These are phyloP conservation scores for Didymosphaeria variabile DNA, from an alignment of 2,329 filamentous ascomycete genomes.

Conservation along the genomic window DNA sequence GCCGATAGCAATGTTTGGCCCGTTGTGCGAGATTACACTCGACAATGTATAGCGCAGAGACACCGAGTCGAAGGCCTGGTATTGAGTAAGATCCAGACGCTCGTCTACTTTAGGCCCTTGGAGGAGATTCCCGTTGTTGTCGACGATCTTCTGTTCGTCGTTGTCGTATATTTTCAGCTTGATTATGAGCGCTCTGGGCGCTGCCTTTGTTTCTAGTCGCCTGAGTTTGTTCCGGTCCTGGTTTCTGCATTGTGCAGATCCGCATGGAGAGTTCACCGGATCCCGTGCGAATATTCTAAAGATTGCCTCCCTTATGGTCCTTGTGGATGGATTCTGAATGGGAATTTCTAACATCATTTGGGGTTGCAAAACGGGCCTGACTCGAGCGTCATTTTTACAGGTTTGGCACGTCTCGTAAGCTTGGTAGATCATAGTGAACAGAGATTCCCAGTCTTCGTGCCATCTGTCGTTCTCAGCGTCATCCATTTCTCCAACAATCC, in stretches of 20 bases:
- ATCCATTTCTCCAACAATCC: neutral
- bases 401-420: neutral
- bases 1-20: neutral
- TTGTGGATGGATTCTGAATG: neutral
- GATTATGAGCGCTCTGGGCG: neutral
- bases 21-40: neutral
- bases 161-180: neutral
- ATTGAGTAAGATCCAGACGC: constrained; percentile 1
- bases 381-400: neutral
- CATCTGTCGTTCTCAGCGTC: neutral
- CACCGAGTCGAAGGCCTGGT: neutral
- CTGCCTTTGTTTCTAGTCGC: neutral
- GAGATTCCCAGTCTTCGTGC: neutral
- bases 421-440: neutral
- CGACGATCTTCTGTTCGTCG: too few species aligned
- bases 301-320: neutral
- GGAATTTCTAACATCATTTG: neutral
- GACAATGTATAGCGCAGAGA: neutral
- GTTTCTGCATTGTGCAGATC: neutral
- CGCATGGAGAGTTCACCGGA: neutral
- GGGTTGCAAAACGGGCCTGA: neutral
- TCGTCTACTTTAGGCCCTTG: neutral
- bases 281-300: neutral
- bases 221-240: neutral
- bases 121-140: neutral